phyloP scores from a whole-genome alignment of 2,329 filamentous ascomycete genomes.

The Nemania serpens region DNA sequence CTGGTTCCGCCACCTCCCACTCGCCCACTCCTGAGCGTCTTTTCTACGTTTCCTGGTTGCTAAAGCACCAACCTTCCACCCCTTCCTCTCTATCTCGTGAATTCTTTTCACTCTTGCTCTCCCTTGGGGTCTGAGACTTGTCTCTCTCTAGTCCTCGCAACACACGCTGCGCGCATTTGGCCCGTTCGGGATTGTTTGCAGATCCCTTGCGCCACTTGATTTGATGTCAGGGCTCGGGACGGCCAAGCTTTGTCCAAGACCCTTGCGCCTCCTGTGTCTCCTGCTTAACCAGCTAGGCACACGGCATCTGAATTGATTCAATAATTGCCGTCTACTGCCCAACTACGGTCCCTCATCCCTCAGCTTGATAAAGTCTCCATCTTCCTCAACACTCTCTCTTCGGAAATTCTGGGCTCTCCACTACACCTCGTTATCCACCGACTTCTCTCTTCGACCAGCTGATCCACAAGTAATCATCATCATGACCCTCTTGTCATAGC shows the following conservation, averaged over 20 bases:
- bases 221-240: constrained; percentile 35
- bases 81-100: constrained; percentile 1
- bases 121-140: not conserved
- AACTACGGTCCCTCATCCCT: not conserved
- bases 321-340: not conserved
- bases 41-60: constrained; percentile 5
- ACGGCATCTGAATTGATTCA: constrained; percentile 18
- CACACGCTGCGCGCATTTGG: constrained; percentile 13
- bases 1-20: constrained; percentile 24
- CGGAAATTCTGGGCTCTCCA: constrained; percentile 17
- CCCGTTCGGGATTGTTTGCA: constrained; percentile 20
- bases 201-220: constrained; percentile 31
- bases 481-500: constrained; percentile 46
- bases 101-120: not conserved
- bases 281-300: constrained; percentile 26
- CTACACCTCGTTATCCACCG: not conserved
- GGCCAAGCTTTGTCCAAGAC: constrained; percentile 37
- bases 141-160: not conserved
- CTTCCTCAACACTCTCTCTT: constrained; percentile 19
- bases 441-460: constrained; percentile 15
- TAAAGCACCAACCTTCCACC: constrained; percentile 3
- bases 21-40: constrained; percentile 8
- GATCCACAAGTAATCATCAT: constrained; percentile 28
- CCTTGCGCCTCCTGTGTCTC: constrained; percentile 30
- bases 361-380: constrained; percentile 1